Conservation (phyloP, 768 basidiomycete genomes). For the Lactifluus hygrophoroides region DNA sequence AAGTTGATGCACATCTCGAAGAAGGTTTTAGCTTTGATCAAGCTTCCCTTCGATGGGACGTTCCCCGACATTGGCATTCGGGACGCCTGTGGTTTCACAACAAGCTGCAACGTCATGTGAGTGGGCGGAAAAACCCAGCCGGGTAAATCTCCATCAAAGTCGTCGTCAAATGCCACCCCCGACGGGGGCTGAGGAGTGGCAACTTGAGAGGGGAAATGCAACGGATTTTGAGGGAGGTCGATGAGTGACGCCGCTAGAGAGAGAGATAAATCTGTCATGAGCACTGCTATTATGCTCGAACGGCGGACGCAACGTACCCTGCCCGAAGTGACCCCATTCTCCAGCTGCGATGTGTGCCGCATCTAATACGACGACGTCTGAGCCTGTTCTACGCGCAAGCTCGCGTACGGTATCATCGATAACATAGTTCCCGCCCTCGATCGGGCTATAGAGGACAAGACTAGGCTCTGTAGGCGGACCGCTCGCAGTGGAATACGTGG, state of each 20-base stretch:
- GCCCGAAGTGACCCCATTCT: slow-evolving; percentile 80
- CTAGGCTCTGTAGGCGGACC: slow-evolving; percentile 66
- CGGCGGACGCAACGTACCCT: slow-evolving; percentile 38
- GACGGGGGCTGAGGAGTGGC: slow-evolving; percentile 25
- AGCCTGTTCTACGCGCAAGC: slow-evolving; percentile 59
- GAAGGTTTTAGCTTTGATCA: slow-evolving; percentile 50
- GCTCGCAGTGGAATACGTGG: slow-evolving; percentile 46
- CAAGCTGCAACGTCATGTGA: slow-evolving; percentile 41
- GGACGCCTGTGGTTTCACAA: slow-evolving; percentile 27
- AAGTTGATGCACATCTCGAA: slow-evolving; percentile 73
- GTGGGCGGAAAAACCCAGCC: slow-evolving; percentile 29
- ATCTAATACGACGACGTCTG: slow-evolving; percentile 83
- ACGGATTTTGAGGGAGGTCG: slow-evolving; percentile 63
- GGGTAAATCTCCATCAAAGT: slow-evolving; percentile 36
- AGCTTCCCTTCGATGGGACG: slow-evolving; percentile 2
- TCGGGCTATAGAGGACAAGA: slow-evolving; percentile 79
- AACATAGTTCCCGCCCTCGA: slow-evolving; percentile 80
- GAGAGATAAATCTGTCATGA: neutral
- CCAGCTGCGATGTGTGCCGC: slow-evolving; percentile 78
- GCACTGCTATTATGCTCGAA: neutral
- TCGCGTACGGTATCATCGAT: slow-evolving; percentile 73
- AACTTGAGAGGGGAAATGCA: slow-evolving; percentile 47
- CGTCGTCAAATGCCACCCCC: slow-evolving; percentile 32
- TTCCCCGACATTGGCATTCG: slow-evolving; percentile 21
- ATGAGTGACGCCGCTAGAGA: slow-evolving; percentile 58